Conservation (phyloP, 177 flowering plant species). For the Telopea speciosissima region DNA sequence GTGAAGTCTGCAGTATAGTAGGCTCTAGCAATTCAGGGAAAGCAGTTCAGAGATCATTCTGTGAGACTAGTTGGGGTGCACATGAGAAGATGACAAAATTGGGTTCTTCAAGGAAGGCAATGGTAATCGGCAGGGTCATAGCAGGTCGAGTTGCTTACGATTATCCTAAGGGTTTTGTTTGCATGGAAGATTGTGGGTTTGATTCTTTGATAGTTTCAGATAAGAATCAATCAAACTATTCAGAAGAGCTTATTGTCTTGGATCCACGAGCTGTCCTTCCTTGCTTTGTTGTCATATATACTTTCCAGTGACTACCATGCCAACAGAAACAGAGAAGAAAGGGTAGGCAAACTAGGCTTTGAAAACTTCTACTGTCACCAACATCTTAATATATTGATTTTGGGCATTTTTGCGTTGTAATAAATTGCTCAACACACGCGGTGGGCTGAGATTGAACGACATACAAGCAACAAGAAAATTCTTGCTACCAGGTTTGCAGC, state of each 20-base stretch:
- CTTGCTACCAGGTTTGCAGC: no score
- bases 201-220: neutral
- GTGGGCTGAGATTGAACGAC: no score
- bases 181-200: slow-evolving; percentile 4
- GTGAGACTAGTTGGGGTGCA: slow-evolving; percentile 5
- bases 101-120: neutral
- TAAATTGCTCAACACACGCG: no score
- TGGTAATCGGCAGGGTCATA: slow-evolving; percentile 4
- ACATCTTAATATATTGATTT: no score
- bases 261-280: slow-evolving; percentile 6
- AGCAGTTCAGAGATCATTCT: slow-evolving; percentile 1
- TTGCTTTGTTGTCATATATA: slow-evolving; percentile 7
- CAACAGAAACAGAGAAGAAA: no score
- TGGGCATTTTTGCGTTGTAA: no score
- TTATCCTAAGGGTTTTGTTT: neutral
- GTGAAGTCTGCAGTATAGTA: slow-evolving; percentile 6
- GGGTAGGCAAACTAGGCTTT: no score
- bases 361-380: no score
- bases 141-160: slow-evolving; percentile 9
- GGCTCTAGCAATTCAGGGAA: neutral
- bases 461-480: no score
- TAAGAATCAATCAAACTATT: neutral
- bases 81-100: neutral
- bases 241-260: slow-evolving; percentile 3
- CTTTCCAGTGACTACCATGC: neutral